Evolutionary conservation across 148 eudicot genomes (phyloP).

Genomic region (Simmondsia chinensis): DNA sequence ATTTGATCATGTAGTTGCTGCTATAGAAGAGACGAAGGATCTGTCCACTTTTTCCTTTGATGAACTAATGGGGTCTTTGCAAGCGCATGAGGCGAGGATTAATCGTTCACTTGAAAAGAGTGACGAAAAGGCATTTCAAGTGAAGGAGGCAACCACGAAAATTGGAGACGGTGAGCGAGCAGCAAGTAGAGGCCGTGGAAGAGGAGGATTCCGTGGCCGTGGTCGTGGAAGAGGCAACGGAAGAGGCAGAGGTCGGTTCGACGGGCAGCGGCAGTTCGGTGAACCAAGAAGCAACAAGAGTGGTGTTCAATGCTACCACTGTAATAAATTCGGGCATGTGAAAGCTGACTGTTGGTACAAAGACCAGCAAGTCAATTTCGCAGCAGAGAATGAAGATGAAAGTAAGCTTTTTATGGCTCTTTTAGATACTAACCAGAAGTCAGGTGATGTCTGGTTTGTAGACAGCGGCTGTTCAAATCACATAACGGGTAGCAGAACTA

Average conservation of each 20-base stretch:
- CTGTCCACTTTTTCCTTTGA: neutral
- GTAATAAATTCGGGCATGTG: constrained; percentile 6
- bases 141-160: neutral
- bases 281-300: too few relatives aligned
- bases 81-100: constrained; percentile 1
- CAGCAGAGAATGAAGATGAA: neutral
- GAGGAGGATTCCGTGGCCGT: neutral
- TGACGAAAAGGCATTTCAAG: neutral
- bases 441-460: constrained; percentile 6
- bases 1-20: constrained; percentile 10
- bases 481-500: constrained; percentile 1
- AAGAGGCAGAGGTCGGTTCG: neutral
- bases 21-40: constrained; percentile 11
- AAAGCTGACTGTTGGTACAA: constrained; percentile 5
- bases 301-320: neutral
- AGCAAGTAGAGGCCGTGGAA: neutral
- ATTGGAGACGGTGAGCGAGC: neutral
- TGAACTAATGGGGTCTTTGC: constrained; percentile 8
- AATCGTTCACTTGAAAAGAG: neutral
- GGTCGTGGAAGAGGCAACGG: neutral
- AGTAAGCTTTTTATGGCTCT: constrained; percentile 1
- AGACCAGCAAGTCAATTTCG: neutral
- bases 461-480: constrained; percentile 18
- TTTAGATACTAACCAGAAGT: too few relatives aligned
- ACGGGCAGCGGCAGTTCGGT: neutral